These are phyloP conservation scores for Sclerotinia sclerotiorum DNA, from an alignment of 2,329 filamentous ascomycete genomes.

Conservation along the genomic window DNA sequence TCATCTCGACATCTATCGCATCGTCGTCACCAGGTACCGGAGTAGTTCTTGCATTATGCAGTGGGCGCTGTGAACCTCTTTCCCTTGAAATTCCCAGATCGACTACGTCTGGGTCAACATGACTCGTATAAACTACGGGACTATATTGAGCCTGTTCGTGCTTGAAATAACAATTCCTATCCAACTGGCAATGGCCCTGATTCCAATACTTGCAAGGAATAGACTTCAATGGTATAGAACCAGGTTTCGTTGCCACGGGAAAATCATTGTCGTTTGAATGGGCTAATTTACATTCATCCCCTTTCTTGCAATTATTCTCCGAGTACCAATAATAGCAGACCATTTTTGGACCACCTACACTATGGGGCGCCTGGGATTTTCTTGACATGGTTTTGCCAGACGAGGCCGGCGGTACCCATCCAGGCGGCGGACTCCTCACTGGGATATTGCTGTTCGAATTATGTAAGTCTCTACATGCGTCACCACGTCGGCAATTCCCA, in stretches of 20 bases:
- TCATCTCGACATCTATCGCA: background rate
- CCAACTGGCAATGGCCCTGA: background rate
- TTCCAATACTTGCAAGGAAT: conserved; percentile 8
- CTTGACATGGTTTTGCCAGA: background rate
- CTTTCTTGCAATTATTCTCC: conserved; percentile 21
- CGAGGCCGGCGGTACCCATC: background rate
- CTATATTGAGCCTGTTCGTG: background rate
- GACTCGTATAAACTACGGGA: background rate
- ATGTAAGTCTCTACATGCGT: conserved; percentile 12
- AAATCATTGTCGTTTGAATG: conserved; percentile 14
- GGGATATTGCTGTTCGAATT: background rate
- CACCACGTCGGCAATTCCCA: conserved; percentile 7
- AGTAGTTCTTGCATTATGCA: background rate
- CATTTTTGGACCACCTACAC: background rate
- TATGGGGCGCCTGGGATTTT: background rate
- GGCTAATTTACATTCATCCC: conserved; percentile 7
- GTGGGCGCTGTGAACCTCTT: background rate
- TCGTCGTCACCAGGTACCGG: background rate
- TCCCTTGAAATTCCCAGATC: background rate
- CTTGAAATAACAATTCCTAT: background rate
- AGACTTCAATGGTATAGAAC: too few species aligned
- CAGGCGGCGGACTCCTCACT: background rate
- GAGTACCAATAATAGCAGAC: conserved; percentile 20
- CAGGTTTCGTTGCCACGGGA: background rate
- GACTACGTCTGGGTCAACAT: background rate